Percentiles rank a stretch among this genome's conserved stretches.
These are phyloP conservation scores for Trifolium repens DNA, from an alignment of 306 rosid genomes.

Conservation along the genomic window DNA sequence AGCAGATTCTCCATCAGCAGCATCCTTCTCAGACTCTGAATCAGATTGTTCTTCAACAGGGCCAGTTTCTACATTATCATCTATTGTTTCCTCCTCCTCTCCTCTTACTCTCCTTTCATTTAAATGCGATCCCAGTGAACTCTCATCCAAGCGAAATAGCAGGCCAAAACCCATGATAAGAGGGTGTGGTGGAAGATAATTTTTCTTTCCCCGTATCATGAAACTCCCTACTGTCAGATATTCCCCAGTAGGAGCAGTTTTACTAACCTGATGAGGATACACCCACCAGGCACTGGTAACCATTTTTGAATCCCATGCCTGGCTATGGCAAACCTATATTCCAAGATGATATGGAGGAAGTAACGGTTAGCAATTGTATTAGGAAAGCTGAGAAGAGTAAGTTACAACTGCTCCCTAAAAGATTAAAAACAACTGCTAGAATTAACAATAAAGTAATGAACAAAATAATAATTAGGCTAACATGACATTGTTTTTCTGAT, in stretches of 20 bases:
- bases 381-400: background rate
- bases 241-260: conserved; percentile 99
- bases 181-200: conserved; percentile 96
- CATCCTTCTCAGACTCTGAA: conserved; percentile 70
- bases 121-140: conserved; percentile 95
- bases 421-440: conserved; percentile 9
- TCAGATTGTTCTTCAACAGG: conserved; percentile 66
- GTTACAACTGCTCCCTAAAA: conserved; percentile 19
- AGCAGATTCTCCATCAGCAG: conserved; percentile 46
- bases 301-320: conserved; percentile 99
- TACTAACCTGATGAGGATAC: conserved; percentile 95
- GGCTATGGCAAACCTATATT: conserved; percentile 92
- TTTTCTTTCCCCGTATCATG: conserved; percentile 96
- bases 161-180: conserved; percentile 96
- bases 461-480: background rate
- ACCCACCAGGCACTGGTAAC: conserved; percentile 99
- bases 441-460: conserved; percentile 7
- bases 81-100: conserved; percentile 84
- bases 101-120: conserved; percentile 99
- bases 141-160: conserved; percentile 96
- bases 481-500: background rate
- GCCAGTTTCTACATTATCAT: conserved; percentile 68
- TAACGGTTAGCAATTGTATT: conserved; percentile 31
- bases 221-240: conserved; percentile 98
- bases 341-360: conserved; percentile 33